Evolutionary conservation across 306 rosid genomes (phyloP).

Genomic region (Trichosanthes cucumerina): DNA sequence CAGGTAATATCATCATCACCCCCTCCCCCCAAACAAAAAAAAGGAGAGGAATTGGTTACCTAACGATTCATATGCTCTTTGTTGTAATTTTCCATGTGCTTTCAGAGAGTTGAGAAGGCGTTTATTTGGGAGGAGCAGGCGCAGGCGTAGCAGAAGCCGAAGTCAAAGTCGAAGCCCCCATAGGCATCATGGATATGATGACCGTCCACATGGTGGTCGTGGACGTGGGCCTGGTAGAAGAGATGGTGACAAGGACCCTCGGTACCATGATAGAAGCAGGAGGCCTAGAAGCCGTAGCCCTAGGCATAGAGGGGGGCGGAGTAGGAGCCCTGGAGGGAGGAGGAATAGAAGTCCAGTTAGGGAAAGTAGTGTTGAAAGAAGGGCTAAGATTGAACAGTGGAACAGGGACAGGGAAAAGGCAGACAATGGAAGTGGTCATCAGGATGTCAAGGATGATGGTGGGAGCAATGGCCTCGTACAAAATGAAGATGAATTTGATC

Average conservation of each 20-base stretch:
- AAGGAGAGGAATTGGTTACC: background rate
- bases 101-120: constrained; percentile 83
- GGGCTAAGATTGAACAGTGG: constrained; percentile 97
- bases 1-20: constrained; percentile 32
- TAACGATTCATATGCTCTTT: background rate
- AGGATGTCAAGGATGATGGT: constrained; percentile 30
- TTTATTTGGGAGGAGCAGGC: constrained; percentile 73
- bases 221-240: constrained; percentile 44
- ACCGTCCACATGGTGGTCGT: constrained; percentile 51
- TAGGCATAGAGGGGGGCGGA: constrained; percentile 59
- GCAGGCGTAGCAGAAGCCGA: constrained; percentile 57
- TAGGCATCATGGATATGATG: constrained; percentile 60
- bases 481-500: constrained; percentile 37
- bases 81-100: background rate
- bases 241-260: constrained; percentile 60
- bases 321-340: constrained; percentile 76
- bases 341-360: constrained; percentile 63
- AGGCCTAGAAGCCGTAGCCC: constrained; percentile 96
- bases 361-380: constrained; percentile 88
- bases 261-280: constrained; percentile 48
- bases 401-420: constrained; percentile 67
- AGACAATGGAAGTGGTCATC: constrained; percentile 31
- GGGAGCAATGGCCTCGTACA: constrained; percentile 27
- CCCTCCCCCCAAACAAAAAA: too few relatives aligned
- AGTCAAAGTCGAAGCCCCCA: constrained; percentile 91